phyloP scores from a whole-genome alignment of 2,329 filamentous ascomycete species.

The Emergomyces orientalis region DNA sequence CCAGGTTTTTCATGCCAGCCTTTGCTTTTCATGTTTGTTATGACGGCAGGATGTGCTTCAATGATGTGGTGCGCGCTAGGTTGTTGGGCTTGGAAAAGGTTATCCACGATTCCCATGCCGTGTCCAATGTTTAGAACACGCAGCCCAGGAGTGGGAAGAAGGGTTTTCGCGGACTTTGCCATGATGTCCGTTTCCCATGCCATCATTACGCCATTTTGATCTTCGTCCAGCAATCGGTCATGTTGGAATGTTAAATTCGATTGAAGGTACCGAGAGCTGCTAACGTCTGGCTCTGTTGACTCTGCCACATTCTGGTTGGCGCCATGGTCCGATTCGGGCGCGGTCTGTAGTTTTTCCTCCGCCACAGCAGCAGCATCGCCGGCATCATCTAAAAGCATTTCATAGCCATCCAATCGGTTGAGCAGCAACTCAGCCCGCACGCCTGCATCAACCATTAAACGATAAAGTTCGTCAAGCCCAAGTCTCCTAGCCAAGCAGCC shows the following conservation, averaged over 20 bases:
- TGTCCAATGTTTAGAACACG: conserved; percentile 79
- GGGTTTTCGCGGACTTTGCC: conserved; percentile 60
- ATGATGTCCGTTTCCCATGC: conserved; percentile 84
- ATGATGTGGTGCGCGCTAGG: conserved; percentile 72
- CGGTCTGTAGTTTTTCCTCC: conserved; percentile 11
- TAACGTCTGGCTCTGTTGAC: conserved; percentile 38
- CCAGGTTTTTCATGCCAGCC: conserved; percentile 58
- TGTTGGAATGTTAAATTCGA: conserved; percentile 56
- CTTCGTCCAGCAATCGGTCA: conserved; percentile 61
- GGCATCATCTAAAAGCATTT: conserved; percentile 50
- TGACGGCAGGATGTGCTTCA: conserved; percentile 72
- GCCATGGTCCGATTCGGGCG: conserved; percentile 22
- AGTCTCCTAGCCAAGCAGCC: conserved; percentile 71
- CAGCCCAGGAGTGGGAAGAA: conserved; percentile 54
- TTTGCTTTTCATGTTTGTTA: conserved; percentile 56
- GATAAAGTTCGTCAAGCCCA: conserved; percentile 62
- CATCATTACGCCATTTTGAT: conserved; percentile 87
- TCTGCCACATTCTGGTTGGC: conserved; percentile 12
- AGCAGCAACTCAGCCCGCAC: conserved; percentile 84
- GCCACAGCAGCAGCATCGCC: conserved; percentile 25
- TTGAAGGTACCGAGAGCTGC: conserved; percentile 58
- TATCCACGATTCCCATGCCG: conserved; percentile 82
- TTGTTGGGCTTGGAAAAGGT: conserved; percentile 58
- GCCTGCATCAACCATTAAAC: conserved; percentile 77
- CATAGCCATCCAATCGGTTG: conserved; percentile 71